Evolutionary conservation across 305 asterid species (phyloP).

Genomic region (Nicotiana rustica): DNA sequence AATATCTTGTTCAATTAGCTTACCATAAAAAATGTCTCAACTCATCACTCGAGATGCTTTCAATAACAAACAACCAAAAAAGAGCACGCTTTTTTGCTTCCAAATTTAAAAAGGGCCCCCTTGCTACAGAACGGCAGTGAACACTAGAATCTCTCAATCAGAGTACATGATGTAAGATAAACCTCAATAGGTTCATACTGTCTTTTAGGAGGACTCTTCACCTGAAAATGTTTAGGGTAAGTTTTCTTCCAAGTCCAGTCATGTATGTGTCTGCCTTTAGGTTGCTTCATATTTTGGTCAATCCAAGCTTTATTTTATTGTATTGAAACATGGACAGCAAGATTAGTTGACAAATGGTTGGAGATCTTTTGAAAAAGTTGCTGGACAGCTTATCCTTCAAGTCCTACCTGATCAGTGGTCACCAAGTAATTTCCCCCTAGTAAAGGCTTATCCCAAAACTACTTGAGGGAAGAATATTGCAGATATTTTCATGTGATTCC

Average conservation of each 20-base stretch:
- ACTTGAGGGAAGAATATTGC: neutral
- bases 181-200: neutral
- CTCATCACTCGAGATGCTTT: neutral
- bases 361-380: neutral
- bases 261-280: neutral
- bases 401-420: slow-evolving; percentile 9
- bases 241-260: neutral
- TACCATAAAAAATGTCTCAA: neutral
- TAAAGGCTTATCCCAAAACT: slow-evolving; percentile 7
- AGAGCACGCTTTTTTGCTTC: neutral
- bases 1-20: slow-evolving; percentile 25
- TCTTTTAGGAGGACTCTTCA: slow-evolving; percentile 20
- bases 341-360: neutral
- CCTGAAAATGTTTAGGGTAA: neutral
- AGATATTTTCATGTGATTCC: neutral
- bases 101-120: neutral
- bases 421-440: slow-evolving; percentile 4
- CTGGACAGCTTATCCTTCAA: neutral
- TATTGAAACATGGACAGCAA: slow-evolving; percentile 1
- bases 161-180: neutral
- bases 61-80: slow-evolving; percentile 27
- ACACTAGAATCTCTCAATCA: slow-evolving; percentile 18
- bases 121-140: neutral
- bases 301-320: slow-evolving; percentile 20
- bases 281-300: neutral